phyloP scores from a whole-genome alignment of 805 yeast species.

The Priceomyces melissophilus region DNA sequence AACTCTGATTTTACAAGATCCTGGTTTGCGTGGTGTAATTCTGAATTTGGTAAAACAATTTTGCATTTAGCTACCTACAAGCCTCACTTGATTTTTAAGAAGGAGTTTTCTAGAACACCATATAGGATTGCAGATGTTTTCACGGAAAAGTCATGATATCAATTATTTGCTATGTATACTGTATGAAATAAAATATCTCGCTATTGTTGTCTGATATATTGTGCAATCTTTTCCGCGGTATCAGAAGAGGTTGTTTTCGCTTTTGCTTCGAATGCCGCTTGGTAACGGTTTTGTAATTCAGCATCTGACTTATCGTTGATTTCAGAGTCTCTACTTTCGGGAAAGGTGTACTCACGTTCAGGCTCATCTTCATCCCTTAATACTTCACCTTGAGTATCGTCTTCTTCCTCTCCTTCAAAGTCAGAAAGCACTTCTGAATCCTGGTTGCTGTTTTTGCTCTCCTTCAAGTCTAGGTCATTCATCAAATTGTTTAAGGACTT shows the following conservation, averaged over 20 bases:
- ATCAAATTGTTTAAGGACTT: conserved; percentile 68
- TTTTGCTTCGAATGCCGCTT: conserved; percentile 63
- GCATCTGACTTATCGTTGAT: conserved; percentile 45
- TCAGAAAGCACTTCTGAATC: conserved; percentile 53
- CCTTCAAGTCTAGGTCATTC: conserved; percentile 78
- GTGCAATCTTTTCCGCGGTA: conserved; percentile 72
- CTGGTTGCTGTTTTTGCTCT: conserved; percentile 16
- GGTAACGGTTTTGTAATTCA: conserved; percentile 65
- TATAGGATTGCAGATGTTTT: conserved; percentile 29
- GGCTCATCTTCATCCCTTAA: conserved; percentile 45
- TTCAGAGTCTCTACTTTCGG: conserved; percentile 64
- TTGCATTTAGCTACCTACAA: conserved; percentile 68
- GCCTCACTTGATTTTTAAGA: conserved; percentile 66
- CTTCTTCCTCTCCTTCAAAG: conserved; percentile 49
- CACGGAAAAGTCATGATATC: not conserved
- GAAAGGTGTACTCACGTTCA: conserved; percentile 66
- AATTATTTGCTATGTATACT: not conserved
- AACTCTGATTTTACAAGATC: conserved; percentile 65
- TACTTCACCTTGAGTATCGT: conserved; percentile 43
- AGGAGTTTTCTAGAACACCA: conserved; percentile 25
- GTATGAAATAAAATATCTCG: conserved; percentile 2
- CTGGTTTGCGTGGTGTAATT: conserved; percentile 95
- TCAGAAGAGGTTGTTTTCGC: conserved; percentile 60
- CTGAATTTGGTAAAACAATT: conserved; percentile 88
- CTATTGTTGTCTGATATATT: conserved; percentile 47